Evolutionary conservation across 2,329 filamentous ascomycete genomes (phyloP).

Genomic region (Clonostachys rosea): DNA sequence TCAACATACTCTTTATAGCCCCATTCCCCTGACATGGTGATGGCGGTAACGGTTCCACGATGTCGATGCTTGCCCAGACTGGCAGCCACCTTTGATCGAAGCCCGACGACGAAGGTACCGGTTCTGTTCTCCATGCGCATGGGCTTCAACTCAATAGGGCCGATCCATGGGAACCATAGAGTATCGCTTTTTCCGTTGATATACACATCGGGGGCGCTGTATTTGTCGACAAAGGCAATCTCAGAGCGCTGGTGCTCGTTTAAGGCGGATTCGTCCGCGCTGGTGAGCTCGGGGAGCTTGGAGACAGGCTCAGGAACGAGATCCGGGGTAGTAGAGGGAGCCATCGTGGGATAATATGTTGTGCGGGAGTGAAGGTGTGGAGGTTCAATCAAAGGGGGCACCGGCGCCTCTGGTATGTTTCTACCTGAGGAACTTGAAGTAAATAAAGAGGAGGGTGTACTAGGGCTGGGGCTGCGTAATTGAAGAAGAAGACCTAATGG

Average conservation of each 20-base stretch:
- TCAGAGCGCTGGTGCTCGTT: slow-evolving; percentile 6
- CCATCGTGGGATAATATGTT: slow-evolving; percentile 3
- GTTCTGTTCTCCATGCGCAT: slow-evolving; percentile 7
- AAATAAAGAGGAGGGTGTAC: background rate
- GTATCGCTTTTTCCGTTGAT: slow-evolving; percentile 12
- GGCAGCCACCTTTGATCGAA: slow-evolving; percentile 5
- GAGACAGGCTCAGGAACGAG: slow-evolving; percentile 4
- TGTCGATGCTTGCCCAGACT: slow-evolving; percentile 7
- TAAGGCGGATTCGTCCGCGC: slow-evolving; percentile 2
- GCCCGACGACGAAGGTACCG: slow-evolving; percentile 6
- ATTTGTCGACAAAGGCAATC: slow-evolving; percentile 14
- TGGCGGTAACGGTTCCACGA: slow-evolving; percentile 6
- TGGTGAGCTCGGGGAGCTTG: slow-evolving; percentile 3
- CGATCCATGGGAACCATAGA: slow-evolving; percentile 11
- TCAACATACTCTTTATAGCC: slow-evolving; percentile 8
- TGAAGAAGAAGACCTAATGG: background rate
- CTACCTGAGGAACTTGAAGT: background rate
- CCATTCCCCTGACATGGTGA: slow-evolving; percentile 14
- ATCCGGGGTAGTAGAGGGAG: slow-evolving; percentile 4
- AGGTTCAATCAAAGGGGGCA: background rate
- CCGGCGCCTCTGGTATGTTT: background rate
- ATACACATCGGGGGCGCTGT: slow-evolving; percentile 15
- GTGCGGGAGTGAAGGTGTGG: slow-evolving; percentile 1
- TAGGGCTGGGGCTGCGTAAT: background rate
- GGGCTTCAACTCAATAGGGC: slow-evolving; percentile 7